These are phyloP conservation scores for Allium sativum DNA, from an alignment of 106 monocot genomes.

Conservation along the genomic window DNA sequence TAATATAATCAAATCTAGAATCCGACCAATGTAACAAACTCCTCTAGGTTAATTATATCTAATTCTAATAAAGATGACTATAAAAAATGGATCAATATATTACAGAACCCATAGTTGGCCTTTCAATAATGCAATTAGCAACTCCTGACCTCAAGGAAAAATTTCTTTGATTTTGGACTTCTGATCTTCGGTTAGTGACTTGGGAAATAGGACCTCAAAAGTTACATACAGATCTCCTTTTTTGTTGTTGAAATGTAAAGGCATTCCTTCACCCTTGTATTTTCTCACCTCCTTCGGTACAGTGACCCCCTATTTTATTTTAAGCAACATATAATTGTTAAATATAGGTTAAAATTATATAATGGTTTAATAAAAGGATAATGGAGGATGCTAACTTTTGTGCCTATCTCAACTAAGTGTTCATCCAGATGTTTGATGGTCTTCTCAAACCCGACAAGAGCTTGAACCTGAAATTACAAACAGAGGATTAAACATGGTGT, in stretches of 20 bases:
- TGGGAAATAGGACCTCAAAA: conserved; percentile 80
- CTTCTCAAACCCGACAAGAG: conserved; percentile 94
- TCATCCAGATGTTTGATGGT: conserved; percentile 75
- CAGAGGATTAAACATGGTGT: too few species aligned
- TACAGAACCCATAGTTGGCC: too few species aligned
- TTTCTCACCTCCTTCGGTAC: conserved; percentile 82
- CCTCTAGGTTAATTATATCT: too few species aligned
- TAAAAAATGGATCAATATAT: too few species aligned
- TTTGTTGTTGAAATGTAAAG: conserved; percentile 61
- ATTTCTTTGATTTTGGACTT: conserved; percentile 72
- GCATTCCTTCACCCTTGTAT: conserved; percentile 99
- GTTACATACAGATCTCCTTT: conserved; percentile 76
- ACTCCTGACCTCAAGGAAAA: conserved; percentile 33
- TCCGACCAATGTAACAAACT: too few species aligned
- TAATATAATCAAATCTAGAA: too few species aligned
- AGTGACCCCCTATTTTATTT: conserved; percentile 49
- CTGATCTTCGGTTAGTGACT: conserved; percentile 72
- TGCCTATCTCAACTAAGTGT: conserved; percentile 67
- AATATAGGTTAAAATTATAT: neutral
- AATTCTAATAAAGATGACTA: too few species aligned
- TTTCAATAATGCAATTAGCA: too few species aligned
- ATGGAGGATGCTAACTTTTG: conserved; percentile 35
- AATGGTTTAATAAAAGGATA: neutral
- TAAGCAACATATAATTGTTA: neutral
- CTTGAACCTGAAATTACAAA: conserved; percentile 50